Evolutionary conservation across 805 yeast genomes (phyloP), one percentile per base, ranked within the genome.

Genomic region (Candida xiaguanensis): DNA sequence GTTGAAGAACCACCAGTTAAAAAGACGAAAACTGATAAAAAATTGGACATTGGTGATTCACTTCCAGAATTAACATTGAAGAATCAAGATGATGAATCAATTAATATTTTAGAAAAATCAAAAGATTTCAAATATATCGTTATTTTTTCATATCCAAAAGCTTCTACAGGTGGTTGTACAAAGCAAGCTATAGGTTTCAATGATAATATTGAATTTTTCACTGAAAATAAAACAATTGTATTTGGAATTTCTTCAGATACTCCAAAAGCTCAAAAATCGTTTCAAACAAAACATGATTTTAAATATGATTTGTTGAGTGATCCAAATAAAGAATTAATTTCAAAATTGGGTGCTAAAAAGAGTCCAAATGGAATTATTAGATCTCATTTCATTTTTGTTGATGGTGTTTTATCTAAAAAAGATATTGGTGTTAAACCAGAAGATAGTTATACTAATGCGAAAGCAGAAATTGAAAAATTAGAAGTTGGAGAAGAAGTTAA

Each of bases 121-220:
- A 46, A 48, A 22, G 50, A 55, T 18, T 45, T 60, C 22, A 65
- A 63, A 48, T 65, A 56, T 38, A 38, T 68, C 44, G 67, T 69
- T 18, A 62, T 69, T 29, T 69, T 69, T 43, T 85, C 95, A 14
- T 91, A 90, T 56, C 98, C 98, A 39, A 82, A 75, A 55, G 98
- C 98, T 0, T 79, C 84, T 18, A 91, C 98, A 0, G 96, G 96
- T 1, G 99, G 99, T 3, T 93, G 99, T 62, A 91, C 99, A 1
- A 77, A 88, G 51, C 99, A 91, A 64, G 97, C 90, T 2, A 76
- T 85, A 57, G 96, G 96, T 0, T 93, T 84, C 58, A 80, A 93
- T 51, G 81, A 77, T 47, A 77, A 77, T 50, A 81, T 65, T 57
- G 67, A 72, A 2, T 66, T 72, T 30, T 74, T 85, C 51, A 59